Conservation (phyloP, 257 asterid species). For the Pogostemon cablin region DNA sequence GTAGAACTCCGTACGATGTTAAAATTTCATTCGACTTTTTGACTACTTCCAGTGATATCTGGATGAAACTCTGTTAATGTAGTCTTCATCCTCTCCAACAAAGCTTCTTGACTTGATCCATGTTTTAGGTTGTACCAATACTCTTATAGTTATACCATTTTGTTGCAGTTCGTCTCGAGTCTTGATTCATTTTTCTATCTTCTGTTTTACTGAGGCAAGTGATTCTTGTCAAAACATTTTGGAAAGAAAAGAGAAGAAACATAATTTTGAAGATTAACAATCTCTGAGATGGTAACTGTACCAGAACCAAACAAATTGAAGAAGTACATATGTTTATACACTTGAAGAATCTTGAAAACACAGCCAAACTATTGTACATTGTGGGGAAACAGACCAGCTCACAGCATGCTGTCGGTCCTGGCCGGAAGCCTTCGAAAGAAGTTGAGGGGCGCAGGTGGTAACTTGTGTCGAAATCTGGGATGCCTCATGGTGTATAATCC, state of each 20-base stretch:
- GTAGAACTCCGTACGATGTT: constrained; percentile 28
- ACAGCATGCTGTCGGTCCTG: constrained; percentile 77
- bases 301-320: no score
- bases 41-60: constrained; percentile 33
- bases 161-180: background rate
- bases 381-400: constrained; percentile 25
- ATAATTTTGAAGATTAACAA: no score
- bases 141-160: background rate
- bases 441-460: constrained; percentile 69
- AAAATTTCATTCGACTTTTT: constrained; percentile 41
- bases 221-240: background rate
- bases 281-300: no score
- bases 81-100: constrained; percentile 35
- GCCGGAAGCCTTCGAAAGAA: constrained; percentile 91
- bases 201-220: background rate
- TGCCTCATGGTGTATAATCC: constrained; percentile 81
- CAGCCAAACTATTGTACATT: background rate
- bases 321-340: no score
- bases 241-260: no score
- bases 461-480: constrained; percentile 66
- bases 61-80: constrained; percentile 29
- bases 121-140: constrained; percentile 31
- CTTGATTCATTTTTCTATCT: background rate
- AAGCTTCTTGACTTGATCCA: constrained; percentile 30
- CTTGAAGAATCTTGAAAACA: no score